Evolutionary conservation across 2,329 filamentous ascomycete species (phyloP).

Genomic region (Triangularia verruculosa): DNA sequence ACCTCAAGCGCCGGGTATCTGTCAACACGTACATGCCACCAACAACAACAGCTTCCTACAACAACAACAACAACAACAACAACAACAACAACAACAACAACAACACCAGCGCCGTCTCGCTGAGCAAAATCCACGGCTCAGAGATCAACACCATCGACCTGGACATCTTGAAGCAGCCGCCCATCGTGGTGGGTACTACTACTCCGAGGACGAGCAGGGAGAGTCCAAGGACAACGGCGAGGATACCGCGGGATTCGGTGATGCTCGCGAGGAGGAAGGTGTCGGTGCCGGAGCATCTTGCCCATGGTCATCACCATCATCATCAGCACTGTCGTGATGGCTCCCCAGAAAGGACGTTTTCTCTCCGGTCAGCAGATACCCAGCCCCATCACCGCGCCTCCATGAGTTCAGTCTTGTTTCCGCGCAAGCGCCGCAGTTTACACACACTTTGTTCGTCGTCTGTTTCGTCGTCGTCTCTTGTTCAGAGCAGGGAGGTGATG

Average conservation of each 20-base stretch:
- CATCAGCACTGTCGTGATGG: constrained; percentile 8
- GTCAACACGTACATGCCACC: constrained; percentile 24
- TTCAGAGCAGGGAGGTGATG: constrained; percentile 17
- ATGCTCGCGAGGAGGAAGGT: constrained; percentile 22
- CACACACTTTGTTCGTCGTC: constrained; percentile 24
- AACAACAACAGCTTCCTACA: not conserved
- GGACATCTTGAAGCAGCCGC: constrained; percentile 4
- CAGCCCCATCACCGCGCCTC: constrained; percentile 16
- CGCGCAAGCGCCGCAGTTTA: constrained; percentile 21
- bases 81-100: not conserved
- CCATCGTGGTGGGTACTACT: constrained; percentile 5
- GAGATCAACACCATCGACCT: not conserved
- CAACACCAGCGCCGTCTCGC: not conserved
- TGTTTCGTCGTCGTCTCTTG: constrained; percentile 20
- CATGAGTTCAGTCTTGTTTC: constrained; percentile 1
- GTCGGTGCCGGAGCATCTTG: constrained; percentile 7
- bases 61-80: not conserved
- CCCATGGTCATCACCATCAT: too few species aligned
- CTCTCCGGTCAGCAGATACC: constrained; percentile 21
- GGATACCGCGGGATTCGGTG: constrained; percentile 26
- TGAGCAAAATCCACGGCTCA: not conserved
- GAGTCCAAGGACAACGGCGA: constrained; percentile 14
- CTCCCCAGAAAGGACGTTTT: constrained; percentile 15
- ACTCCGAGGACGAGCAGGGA: constrained; percentile 12
- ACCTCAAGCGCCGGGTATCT: constrained; percentile 21